Conservation (phyloP, 1,284 basidiomycete species). For the Naganishia liquefaciens region DNA sequence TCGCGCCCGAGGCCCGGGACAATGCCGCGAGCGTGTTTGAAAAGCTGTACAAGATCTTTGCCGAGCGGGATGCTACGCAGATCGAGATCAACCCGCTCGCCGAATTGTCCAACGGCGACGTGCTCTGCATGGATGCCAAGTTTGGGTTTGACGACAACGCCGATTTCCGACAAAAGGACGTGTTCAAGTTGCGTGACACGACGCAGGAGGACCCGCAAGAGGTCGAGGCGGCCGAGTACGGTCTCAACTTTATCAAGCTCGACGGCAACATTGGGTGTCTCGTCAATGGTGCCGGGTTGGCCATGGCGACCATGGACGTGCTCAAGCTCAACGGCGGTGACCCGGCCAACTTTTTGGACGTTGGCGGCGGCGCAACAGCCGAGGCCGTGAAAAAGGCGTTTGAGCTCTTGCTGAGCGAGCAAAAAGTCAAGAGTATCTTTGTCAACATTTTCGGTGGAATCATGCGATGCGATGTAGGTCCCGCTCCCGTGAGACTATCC, state of each 20-base stretch:
- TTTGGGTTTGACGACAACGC: conserved; percentile 99
- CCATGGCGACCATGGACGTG: conserved; percentile 99
- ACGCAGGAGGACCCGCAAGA: conserved; percentile 96
- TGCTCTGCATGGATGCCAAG: conserved; percentile 99
- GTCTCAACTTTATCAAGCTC: conserved; percentile 99
- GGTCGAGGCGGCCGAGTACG: conserved; percentile 80
- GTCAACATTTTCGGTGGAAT: conserved; percentile 93
- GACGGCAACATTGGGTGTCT: conserved; percentile 97
- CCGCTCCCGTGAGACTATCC: neutral
- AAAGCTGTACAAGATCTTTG: conserved; percentile 95
- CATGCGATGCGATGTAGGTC: conserved; percentile 86
- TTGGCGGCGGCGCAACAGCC: conserved; percentile 85
- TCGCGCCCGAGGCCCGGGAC: conserved; percentile 75
- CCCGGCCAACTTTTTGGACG: conserved; percentile 77
- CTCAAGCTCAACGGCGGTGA: conserved; percentile 91
- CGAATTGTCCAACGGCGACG: conserved; percentile 88
- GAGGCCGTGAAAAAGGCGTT: conserved; percentile 99
- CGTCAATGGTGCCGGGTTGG: conserved; percentile 97
- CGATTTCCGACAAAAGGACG: conserved; percentile 91
- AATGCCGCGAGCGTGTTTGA: conserved; percentile 89
- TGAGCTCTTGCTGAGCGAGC: conserved; percentile 86
- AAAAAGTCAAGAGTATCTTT: conserved; percentile 96
- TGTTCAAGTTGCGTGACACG: conserved; percentile 87
- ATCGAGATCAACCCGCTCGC: conserved; percentile 99
- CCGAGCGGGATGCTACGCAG: conserved; percentile 98